These are phyloP conservation scores for Sphaerosporella brunnea DNA, from an alignment of 495 filamentous ascomycete genomes.

Conservation along the genomic window DNA sequence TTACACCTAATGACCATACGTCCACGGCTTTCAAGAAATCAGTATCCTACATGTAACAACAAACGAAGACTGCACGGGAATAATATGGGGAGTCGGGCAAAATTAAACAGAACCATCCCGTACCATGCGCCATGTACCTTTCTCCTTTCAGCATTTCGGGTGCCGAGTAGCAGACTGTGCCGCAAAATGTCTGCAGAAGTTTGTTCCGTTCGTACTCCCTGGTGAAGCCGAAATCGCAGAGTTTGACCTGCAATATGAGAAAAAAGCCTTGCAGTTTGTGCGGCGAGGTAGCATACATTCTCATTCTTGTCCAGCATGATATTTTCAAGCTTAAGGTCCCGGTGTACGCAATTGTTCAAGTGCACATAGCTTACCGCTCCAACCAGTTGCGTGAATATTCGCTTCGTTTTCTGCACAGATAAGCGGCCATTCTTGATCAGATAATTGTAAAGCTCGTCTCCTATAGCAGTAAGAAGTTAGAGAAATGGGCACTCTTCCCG, in stretches of 20 bases:
- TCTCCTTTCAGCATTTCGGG: conserved; percentile 98
- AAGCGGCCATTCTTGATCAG: conserved; percentile 71
- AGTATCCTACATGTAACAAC: neutral
- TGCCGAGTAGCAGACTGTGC: conserved; percentile 91
- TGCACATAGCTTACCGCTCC: conserved; percentile 94
- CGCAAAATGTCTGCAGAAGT: conserved; percentile 93
- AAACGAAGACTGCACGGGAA: neutral
- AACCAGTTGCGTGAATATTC: conserved; percentile 87
- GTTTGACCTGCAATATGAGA: conserved; percentile 50
- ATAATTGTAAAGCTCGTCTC: conserved; percentile 94
- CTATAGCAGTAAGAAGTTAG: no score
- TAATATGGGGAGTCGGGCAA: conserved; percentile 1
- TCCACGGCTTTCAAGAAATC: conserved; percentile 40
- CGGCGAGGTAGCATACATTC: conserved; percentile 34
- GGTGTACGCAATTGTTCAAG: conserved; percentile 86
- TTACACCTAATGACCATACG: conserved; percentile 94
- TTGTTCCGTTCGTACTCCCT: conserved; percentile 91
- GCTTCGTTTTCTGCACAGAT: conserved; percentile 75
- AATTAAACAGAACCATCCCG: conserved; percentile 18
- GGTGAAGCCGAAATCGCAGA: conserved; percentile 98
- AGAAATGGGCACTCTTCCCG: conserved; percentile 13
- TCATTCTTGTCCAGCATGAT: conserved; percentile 92
- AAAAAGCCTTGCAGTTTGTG: neutral
- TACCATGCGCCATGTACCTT: conserved; percentile 45
- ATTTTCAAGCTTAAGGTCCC: conserved; percentile 92